Evolutionary conservation across 78 protist genomes (phyloP).

Genomic region (Paratrimastix pyriformis): DNA sequence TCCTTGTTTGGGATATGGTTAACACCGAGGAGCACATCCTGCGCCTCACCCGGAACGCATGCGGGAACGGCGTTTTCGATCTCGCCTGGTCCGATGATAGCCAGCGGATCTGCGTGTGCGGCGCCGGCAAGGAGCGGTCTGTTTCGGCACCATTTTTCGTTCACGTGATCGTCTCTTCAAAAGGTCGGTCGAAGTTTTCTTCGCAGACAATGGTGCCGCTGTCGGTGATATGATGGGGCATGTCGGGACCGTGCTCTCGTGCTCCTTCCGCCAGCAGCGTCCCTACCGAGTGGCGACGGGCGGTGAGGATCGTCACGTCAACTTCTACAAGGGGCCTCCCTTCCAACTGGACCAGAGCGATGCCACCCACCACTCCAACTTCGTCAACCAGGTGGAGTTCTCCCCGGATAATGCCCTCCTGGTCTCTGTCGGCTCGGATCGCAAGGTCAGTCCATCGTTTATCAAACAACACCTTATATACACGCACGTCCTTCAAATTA

Average conservation of each 20-base stretch:
- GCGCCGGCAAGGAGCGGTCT: slow-evolving; percentile 1
- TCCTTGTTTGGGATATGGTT: not conserved
- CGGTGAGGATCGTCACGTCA: slow-evolving; percentile 18
- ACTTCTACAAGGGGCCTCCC: slow-evolving; percentile 29
- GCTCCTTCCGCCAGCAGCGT: slow-evolving; percentile 2
- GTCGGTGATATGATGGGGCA: slow-evolving; percentile 16
- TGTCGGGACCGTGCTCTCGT: not conserved
- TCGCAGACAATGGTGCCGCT: not conserved
- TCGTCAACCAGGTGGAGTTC: not conserved
- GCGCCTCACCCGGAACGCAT: not conserved
- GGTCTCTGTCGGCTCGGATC: not conserved
- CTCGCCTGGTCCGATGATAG: slow-evolving; percentile 17
- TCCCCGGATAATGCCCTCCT: not conserved
- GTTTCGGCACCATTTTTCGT: not conserved
- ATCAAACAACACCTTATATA: no score
- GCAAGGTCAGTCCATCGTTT: no score
- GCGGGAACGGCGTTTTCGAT: not conserved
- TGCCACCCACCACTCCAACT: slow-evolving; percentile 8
- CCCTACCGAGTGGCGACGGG: slow-evolving; percentile 23
- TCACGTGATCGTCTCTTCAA: not conserved
- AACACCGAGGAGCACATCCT: slow-evolving; percentile 6
- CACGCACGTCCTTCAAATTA: no score
- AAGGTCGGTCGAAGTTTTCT: not conserved
- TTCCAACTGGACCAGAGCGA: not conserved
- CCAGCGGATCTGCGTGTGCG: slow-evolving; percentile 5